Percentiles rank a stretch among this genome's conserved stretches.
These are phyloP conservation scores for Daldinia childiae DNA, from an alignment of 495 filamentous ascomycete genomes.

Conservation along the genomic window DNA sequence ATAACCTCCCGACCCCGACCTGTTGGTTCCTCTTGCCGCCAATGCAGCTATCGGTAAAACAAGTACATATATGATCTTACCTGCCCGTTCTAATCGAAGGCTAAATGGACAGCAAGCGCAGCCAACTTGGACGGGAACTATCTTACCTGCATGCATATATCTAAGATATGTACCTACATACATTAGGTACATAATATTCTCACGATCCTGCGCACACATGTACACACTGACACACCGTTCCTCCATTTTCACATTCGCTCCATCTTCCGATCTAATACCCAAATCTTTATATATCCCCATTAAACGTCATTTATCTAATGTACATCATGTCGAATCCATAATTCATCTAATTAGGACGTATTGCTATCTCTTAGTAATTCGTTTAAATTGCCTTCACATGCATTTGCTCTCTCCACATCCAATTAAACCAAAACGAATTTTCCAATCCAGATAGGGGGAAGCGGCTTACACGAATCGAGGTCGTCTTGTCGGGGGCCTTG, in stretches of 20 bases:
- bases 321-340: constrained; percentile 37
- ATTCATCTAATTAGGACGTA: constrained; percentile 22
- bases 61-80: background rate
- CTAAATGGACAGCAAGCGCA: background rate
- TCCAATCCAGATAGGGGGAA: constrained; percentile 35
- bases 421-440: constrained; percentile 39
- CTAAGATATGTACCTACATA: background rate
- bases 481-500: constrained; percentile 22
- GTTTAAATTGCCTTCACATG: constrained; percentile 29
- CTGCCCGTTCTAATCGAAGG: background rate
- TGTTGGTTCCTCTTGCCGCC: constrained; percentile 31
- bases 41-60: background rate
- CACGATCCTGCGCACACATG: background rate
- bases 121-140: constrained; percentile 10
- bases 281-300: constrained; percentile 3
- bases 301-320: constrained; percentile 21
- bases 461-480: constrained; percentile 31
- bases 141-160: background rate
- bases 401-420: constrained; percentile 37
- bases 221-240: constrained; percentile 1
- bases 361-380: constrained; percentile 30
- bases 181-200: background rate
- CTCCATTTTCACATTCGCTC: constrained; percentile 13
- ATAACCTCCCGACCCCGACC: constrained; percentile 22
- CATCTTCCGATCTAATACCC: constrained; percentile 18